Conservation (phyloP, 306 rosid species). For the Cyamopsis tetragonoloba region DNA sequence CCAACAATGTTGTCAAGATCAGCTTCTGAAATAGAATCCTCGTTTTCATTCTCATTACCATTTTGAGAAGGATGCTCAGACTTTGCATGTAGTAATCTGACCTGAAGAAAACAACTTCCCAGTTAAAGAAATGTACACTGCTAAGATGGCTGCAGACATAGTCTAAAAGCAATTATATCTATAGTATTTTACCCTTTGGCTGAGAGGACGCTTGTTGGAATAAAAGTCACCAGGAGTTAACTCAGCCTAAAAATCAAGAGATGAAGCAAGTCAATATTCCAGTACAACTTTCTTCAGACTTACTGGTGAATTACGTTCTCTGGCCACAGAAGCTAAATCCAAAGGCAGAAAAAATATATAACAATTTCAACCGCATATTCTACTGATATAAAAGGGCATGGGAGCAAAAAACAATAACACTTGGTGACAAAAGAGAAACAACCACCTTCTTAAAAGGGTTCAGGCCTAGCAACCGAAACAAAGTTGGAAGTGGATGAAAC, state of each 20-base stretch:
- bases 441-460: constrained; percentile 76
- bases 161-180: not conserved
- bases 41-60: constrained; percentile 51
- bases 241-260: constrained; percentile 60
- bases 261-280: constrained; percentile 17
- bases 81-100: constrained; percentile 36
- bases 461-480: constrained; percentile 77
- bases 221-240: constrained; percentile 75
- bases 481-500: constrained; percentile 77
- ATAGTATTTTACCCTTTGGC: constrained; percentile 42
- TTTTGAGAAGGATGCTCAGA: constrained; percentile 51
- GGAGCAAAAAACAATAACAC: not conserved
- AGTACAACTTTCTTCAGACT: constrained; percentile 11
- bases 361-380: constrained; percentile 7
- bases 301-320: not conserved
- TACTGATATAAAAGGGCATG: not conserved
- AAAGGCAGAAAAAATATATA: not conserved
- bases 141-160: constrained; percentile 2
- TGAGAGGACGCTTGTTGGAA: constrained; percentile 72
- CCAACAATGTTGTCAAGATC: constrained; percentile 89
- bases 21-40: constrained; percentile 61
- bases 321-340: constrained; percentile 7
- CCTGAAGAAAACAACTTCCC: constrained; percentile 47
- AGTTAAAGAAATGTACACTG: constrained; percentile 30
- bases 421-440: not conserved